Evolutionary conservation across 1,284 basidiomycete species (phyloP).

Genomic region (Ceratobasidium sp.): DNA sequence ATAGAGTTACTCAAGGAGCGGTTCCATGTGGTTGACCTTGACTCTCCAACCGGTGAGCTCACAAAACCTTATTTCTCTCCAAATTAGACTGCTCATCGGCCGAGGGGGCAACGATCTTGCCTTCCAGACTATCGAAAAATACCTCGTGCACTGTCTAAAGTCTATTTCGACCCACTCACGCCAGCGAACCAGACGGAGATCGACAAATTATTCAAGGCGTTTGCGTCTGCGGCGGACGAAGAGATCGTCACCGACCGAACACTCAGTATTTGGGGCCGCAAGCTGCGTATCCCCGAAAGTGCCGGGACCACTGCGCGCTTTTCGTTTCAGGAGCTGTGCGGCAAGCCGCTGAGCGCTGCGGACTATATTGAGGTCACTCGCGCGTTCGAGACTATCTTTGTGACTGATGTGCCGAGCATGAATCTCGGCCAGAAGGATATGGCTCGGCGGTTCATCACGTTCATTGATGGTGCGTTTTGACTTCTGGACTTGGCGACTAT

Average conservation of each 20-base stretch:
- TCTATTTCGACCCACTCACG: conserved; percentile 87
- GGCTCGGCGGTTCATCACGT: conserved; percentile 95
- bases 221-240: conserved; percentile 66
- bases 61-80: not conserved
- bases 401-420: conserved; percentile 90
- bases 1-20: conserved; percentile 92
- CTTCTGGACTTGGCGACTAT: not conserved
- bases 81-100: conserved; percentile 4
- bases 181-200: conserved; percentile 74
- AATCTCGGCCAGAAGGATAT: conserved; percentile 88
- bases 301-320: conserved; percentile 80
- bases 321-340: conserved; percentile 88
- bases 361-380: conserved; percentile 96
- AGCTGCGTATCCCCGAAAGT: conserved; percentile 81
- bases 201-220: conserved; percentile 81
- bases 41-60: conserved; percentile 87
- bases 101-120: not conserved
- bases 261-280: conserved; percentile 90
- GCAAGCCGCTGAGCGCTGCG: conserved; percentile 88
- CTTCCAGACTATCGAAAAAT: conserved; percentile 87
- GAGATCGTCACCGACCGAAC: conserved; percentile 71
- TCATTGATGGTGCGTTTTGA: conserved; percentile 81
- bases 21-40: conserved; percentile 89
- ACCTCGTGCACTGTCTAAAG: conserved; percentile 88
- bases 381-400: conserved; percentile 87